Evolutionary conservation across 371 early-diverging fungal species (phyloP).

Genomic region (Saksenaea vasiformis): DNA sequence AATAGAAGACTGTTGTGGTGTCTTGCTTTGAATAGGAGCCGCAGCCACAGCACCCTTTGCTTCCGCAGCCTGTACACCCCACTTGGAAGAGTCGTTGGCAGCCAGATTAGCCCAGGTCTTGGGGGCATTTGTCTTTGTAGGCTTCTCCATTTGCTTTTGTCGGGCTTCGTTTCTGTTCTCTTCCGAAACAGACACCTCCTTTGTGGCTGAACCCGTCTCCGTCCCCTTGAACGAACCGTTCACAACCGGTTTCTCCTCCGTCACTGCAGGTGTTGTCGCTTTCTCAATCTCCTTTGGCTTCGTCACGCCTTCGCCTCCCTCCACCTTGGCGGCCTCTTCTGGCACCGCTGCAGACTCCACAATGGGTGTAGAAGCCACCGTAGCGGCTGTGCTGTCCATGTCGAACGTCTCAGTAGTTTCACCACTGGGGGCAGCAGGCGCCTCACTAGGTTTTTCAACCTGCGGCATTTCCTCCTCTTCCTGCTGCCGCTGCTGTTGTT

Average conservation of each 20-base stretch:
- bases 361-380: slow-evolving; percentile 17
- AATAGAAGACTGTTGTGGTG: neutral
- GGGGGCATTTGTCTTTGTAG: slow-evolving; percentile 15
- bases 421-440: neutral
- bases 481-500: slow-evolving; percentile 11
- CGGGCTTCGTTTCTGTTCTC: slow-evolving; percentile 23
- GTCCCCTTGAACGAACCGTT: slow-evolving; percentile 50
- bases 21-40: slow-evolving; percentile 6
- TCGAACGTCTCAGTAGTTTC: slow-evolving; percentile 7
- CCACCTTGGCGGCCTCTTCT: slow-evolving; percentile 7
- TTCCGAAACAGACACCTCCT: slow-evolving; percentile 33
- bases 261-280: slow-evolving; percentile 6
- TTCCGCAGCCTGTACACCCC: slow-evolving; percentile 36
- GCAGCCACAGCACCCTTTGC: slow-evolving; percentile 30
- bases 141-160: slow-evolving; percentile 36
- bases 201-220: slow-evolving; percentile 47
- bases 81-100: slow-evolving; percentile 38
- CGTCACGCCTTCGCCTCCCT: neutral
- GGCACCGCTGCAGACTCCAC: slow-evolving; percentile 1
- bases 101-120: slow-evolving; percentile 55
- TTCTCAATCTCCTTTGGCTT: neutral
- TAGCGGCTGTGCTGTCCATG: slow-evolving; percentile 20
- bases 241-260: slow-evolving; percentile 26
- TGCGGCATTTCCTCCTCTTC: slow-evolving; percentile 3
- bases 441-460: slow-evolving; percentile 8